phyloP scores from a whole-genome alignment of 2,329 filamentous ascomycete species.

The Monosporascus sp. region DNA sequence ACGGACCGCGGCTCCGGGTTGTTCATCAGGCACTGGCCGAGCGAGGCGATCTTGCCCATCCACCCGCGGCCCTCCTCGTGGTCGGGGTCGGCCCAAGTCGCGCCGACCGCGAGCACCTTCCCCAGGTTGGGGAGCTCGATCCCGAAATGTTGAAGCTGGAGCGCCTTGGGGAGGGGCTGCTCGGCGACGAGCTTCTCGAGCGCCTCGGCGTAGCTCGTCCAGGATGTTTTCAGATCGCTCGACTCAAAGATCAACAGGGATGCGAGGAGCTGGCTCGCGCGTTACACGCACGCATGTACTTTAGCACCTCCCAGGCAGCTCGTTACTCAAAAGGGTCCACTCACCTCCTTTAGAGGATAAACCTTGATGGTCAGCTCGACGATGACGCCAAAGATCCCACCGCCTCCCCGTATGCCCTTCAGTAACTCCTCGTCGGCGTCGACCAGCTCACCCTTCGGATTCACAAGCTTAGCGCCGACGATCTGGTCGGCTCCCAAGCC shows the following conservation, averaged over 20 bases:
- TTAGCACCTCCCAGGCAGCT: too few relatives aligned
- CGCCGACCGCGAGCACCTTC: constrained; percentile 17
- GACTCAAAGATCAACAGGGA: constrained; percentile 28
- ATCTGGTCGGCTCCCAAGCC: constrained; percentile 33
- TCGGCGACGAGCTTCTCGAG: constrained; percentile 14
- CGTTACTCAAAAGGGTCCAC: neutral
- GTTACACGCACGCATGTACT: too few relatives aligned
- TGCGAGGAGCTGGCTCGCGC: constrained; percentile 15
- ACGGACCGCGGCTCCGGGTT: constrained; percentile 19
- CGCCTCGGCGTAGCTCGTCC: constrained; percentile 18
- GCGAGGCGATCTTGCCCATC: constrained; percentile 21
- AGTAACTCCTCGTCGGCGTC: constrained; percentile 32
- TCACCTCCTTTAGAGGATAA: constrained; percentile 28
- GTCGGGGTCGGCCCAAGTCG: constrained; percentile 29
- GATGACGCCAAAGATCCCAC: constrained; percentile 34
- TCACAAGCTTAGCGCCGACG: constrained; percentile 31
- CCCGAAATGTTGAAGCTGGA: constrained; percentile 22
- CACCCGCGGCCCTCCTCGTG: constrained; percentile 22
- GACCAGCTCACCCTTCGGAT: constrained; percentile 29
- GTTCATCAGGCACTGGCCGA: constrained; percentile 21
- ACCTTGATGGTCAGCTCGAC: constrained; percentile 34
- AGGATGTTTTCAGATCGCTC: constrained; percentile 18
- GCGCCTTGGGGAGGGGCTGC: constrained; percentile 9
- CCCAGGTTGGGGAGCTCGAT: constrained; percentile 25
- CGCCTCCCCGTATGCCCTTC: constrained; percentile 33